Evolutionary conservation across 2,329 filamentous ascomycete species (phyloP).

Genomic region (Botryotinia calthae): DNA sequence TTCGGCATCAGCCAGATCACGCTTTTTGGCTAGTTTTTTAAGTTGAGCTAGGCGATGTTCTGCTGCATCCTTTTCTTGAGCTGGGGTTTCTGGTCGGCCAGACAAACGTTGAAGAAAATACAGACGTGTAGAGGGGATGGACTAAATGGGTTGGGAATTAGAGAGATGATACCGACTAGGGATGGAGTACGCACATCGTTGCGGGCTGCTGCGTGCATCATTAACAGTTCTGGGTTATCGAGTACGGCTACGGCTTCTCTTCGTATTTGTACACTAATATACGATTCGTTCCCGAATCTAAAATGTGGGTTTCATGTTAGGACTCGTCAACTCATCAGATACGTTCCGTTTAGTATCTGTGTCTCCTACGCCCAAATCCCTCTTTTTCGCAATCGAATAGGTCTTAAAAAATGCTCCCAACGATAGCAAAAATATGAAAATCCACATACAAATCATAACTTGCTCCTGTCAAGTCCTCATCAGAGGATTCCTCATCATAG

Average conservation of each 20-base stretch:
- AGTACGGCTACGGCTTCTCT: conserved; percentile 54
- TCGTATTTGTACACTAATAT: conserved; percentile 35
- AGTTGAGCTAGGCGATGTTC: conserved; percentile 9
- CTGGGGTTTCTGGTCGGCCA: neutral
- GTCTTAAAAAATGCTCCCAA: neutral
- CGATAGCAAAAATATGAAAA: neutral
- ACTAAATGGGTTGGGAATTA: conserved; percentile 41
- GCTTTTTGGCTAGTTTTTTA: neutral
- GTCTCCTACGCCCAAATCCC: too few species aligned
- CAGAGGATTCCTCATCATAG: conserved; percentile 29
- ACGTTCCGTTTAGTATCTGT: neutral
- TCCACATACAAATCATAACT: conserved; percentile 27
- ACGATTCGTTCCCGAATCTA: conserved; percentile 33
- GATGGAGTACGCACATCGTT: conserved; percentile 48
- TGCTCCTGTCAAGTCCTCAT: conserved; percentile 19
- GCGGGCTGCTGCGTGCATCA: conserved; percentile 56
- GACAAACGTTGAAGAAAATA: conserved; percentile 50
- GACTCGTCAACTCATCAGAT: neutral
- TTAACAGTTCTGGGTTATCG: conserved; percentile 56
- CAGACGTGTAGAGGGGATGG: conserved; percentile 54
- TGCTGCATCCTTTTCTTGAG: conserved; percentile 1
- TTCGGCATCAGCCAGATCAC: conserved; percentile 8
- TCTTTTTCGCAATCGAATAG: neutral
- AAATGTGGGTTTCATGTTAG: neutral
- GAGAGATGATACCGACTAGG: neutral